A percentile compares a stretch with the other conserved stretches of the same genome.
These are phyloP conservation scores for Arthrocladium fulminans DNA, from an alignment of 2,329 filamentous ascomycete genomes.

Conservation along the genomic window DNA sequence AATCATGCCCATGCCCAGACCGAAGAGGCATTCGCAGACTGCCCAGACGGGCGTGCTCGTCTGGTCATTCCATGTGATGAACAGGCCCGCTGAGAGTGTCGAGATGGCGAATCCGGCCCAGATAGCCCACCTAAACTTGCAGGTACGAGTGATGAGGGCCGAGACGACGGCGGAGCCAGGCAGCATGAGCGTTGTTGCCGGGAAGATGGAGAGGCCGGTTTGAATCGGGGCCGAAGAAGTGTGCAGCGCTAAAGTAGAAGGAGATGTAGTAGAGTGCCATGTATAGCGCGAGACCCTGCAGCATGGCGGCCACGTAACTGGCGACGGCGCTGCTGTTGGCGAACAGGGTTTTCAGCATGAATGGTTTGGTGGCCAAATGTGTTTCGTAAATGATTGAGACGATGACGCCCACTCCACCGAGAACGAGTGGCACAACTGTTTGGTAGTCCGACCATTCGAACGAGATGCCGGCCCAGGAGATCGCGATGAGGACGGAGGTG, in stretches of 20 bases:
- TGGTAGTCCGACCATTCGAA: constrained; percentile 33
- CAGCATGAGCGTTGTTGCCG: constrained; percentile 25
- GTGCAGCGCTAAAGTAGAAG: constrained; percentile 34
- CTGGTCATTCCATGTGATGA: constrained; percentile 27
- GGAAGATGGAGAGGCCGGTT: constrained; percentile 33
- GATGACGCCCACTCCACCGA: constrained; percentile 28
- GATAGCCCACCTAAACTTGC: constrained; percentile 34
- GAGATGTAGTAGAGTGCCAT: constrained; percentile 36
- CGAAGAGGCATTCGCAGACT: constrained; percentile 31
- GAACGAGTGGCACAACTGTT: constrained; percentile 32
- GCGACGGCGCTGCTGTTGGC: constrained; percentile 28
- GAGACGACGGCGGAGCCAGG: constrained; percentile 27
- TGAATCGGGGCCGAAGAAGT: constrained; percentile 27
- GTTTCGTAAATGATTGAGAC: constrained; percentile 31
- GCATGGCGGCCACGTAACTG: constrained; percentile 34
- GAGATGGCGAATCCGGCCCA: constrained; percentile 35
- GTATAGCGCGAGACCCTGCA: constrained; percentile 37
- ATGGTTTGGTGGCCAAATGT: constrained; percentile 27
- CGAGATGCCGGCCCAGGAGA: constrained; percentile 36
- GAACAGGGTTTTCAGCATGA: constrained; percentile 33
- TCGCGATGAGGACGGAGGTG: constrained; percentile 33
- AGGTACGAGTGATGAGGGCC: constrained; percentile 27
- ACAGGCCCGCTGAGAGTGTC: constrained; percentile 30
- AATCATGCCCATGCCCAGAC: constrained; percentile 36
- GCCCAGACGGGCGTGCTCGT: constrained; percentile 31